Evolutionary conservation across 2,329 filamentous ascomycete species (phyloP), one percentile per base, ranked within the genome.

Genomic region (Penicillium occitanis): DNA sequence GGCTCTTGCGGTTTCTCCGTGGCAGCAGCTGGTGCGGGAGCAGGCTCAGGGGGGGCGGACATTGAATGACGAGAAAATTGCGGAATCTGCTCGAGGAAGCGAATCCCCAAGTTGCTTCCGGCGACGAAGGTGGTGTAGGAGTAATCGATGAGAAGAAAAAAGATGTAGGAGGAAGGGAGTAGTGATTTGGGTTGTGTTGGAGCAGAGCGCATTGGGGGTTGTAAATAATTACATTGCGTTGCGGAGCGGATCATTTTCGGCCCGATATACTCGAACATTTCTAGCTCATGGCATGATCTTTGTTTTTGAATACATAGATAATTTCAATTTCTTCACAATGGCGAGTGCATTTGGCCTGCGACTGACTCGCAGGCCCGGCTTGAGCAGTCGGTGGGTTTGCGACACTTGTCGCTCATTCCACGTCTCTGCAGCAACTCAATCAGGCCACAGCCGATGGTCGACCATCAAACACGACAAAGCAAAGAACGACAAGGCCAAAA

Each of bases 391-490:
- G 35, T 61, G 69, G 67, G 61, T 69, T 30, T 73, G 72, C 57
- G 63, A 69, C 40, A 50, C 64, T 11, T 77, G 79, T 66, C 84
- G 85, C 63, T 73, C 77, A 42, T 83, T 90, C 67, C 77, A 77
- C 64, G 81, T 81, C 17, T 83, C 81, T 17, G 70, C 82, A 8
- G 66, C 72, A 7, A 73, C 79, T 14, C 78, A 80, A 68, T 89
- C 90, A 28, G 93, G 93, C 14, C 93, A 97, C 80, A 97, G 90
- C 78, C 91, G 93, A 76, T 99, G 95, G 95, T 93, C 92, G 66
- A 96, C 95, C 74, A 98, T 97, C 80, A 91, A 90, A 75, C 95
- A 98, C 78, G 92, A 95, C 78, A 99, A 99, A 79, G 93, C 90
- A 61, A 91, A 90, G 68, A 90, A 89, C 66, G 95, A 99, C 77